Evolutionary conservation across 495 filamentous ascomycete genomes (phyloP).

Genomic region (Aspergillus indologenus): DNA sequence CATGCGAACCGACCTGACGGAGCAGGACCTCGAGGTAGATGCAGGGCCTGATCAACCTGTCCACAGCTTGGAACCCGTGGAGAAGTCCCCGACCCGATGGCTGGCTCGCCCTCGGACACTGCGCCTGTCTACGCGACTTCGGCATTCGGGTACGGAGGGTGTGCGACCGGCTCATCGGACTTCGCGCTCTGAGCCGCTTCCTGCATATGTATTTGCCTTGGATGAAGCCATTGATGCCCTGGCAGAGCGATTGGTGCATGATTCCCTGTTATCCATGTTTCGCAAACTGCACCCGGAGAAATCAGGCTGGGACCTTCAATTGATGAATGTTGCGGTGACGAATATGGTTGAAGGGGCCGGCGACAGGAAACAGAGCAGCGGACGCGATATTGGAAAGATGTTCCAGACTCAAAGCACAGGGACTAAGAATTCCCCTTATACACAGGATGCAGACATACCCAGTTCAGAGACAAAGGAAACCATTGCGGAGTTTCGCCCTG

Average conservation of each 20-base stretch:
- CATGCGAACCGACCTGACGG: constrained; percentile 73
- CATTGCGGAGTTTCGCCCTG: not conserved
- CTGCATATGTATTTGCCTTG: constrained; percentile 65
- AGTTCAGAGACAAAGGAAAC: not conserved
- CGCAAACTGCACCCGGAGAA: constrained; percentile 66
- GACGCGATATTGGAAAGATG: constrained; percentile 65
- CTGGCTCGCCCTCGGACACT: constrained; percentile 67
- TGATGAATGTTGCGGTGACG: constrained; percentile 83
- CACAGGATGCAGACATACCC: not conserved
- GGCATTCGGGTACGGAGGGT: constrained; percentile 55
- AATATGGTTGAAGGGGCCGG: constrained; percentile 71
- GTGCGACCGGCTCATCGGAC: constrained; percentile 52
- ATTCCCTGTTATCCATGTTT: constrained; percentile 66
- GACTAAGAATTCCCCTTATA: constrained; percentile 24
- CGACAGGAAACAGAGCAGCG: constrained; percentile 45
- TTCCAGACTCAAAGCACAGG: constrained; percentile 64
- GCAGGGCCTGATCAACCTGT: constrained; percentile 4
- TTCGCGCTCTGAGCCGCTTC: constrained; percentile 66
- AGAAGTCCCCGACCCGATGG: constrained; percentile 46
- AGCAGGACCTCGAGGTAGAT: constrained; percentile 39
- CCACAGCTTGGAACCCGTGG: not conserved
- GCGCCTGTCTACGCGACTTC: constrained; percentile 71
- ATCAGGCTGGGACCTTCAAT: constrained; percentile 70
- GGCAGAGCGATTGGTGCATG: constrained; percentile 66
- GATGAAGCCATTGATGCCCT: constrained; percentile 52